phyloP scores from a whole-genome alignment of 148 eudicot genomes.

The Arbutus unedo region DNA sequence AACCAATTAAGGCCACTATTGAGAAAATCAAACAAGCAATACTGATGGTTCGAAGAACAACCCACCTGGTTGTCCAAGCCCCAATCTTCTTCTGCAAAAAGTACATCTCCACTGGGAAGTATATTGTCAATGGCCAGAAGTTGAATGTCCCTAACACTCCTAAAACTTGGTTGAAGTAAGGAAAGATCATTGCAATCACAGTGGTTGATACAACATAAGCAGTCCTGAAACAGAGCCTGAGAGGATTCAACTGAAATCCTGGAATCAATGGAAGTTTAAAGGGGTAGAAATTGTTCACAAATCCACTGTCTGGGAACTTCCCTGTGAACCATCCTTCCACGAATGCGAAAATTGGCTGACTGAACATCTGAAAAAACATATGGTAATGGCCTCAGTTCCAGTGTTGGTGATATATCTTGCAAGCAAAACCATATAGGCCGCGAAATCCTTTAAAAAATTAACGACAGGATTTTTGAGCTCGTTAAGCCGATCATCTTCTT shows the following conservation, averaged over 20 bases:
- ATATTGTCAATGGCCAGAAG: slow-evolving; percentile 66
- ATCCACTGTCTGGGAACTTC: slow-evolving; percentile 33
- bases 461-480: no score
- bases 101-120: slow-evolving; percentile 71
- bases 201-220: slow-evolving; percentile 54
- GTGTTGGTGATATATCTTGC: background rate
- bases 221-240: slow-evolving; percentile 57
- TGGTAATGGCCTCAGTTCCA: background rate
- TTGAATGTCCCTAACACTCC: slow-evolving; percentile 60
- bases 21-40: slow-evolving; percentile 35
- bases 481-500: no score
- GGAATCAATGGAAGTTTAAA: slow-evolving; percentile 44
- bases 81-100: slow-evolving; percentile 43
- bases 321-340: slow-evolving; percentile 42
- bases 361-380: slow-evolving; percentile 31
- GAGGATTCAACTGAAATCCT: slow-evolving; percentile 27
- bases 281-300: slow-evolving; percentile 28
- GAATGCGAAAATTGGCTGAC: slow-evolving; percentile 54
- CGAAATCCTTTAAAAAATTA: no score
- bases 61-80: slow-evolving; percentile 49
- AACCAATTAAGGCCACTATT: slow-evolving; percentile 42
- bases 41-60: slow-evolving; percentile 37
- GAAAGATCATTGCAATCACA: slow-evolving; percentile 45
- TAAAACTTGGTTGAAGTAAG: slow-evolving; percentile 68
- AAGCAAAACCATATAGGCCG: background rate